Conservation (phyloP, 2,329 filamentous ascomycete species). For the Pseudogymnoascus sp. region DNA sequence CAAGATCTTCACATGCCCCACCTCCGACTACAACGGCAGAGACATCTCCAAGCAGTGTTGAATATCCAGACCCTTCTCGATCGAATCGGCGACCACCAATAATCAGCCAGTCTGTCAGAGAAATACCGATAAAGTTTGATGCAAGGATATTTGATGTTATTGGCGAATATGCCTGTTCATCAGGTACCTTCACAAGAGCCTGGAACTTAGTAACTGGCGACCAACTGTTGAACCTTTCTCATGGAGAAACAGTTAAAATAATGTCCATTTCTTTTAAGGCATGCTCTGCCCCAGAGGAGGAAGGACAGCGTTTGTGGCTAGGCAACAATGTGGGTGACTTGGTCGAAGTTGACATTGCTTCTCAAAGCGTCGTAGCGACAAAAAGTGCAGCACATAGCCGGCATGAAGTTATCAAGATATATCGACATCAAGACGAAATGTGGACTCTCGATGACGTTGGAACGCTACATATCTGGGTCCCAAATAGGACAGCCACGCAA, state of each 20-base stretch:
- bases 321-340: constrained; percentile 85
- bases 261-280: constrained; percentile 83
- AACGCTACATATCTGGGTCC: constrained; percentile 78
- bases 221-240: constrained; percentile 69
- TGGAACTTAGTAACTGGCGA: constrained; percentile 84
- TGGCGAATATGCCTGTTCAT: constrained; percentile 79
- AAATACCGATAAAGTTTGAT: constrained; percentile 81
- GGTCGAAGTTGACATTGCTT: constrained; percentile 76
- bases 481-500: constrained; percentile 64
- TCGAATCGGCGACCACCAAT: constrained; percentile 76
- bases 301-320: constrained; percentile 79
- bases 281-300: constrained; percentile 65
- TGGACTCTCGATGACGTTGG: constrained; percentile 93
- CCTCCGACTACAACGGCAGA: not conserved
- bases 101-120: constrained; percentile 33
- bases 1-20: not conserved
- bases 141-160: constrained; percentile 77
- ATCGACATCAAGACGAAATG: constrained; percentile 78
- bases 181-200: constrained; percentile 76
- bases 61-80: constrained; percentile 78
- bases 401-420: constrained; percentile 75
- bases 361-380: constrained; percentile 61
- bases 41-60: constrained; percentile 20
- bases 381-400: constrained; percentile 69
- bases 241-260: constrained; percentile 78